phyloP scores from a whole-genome alignment of 2,329 filamentous ascomycete species.

The Chaetothyriales sp. region DNA sequence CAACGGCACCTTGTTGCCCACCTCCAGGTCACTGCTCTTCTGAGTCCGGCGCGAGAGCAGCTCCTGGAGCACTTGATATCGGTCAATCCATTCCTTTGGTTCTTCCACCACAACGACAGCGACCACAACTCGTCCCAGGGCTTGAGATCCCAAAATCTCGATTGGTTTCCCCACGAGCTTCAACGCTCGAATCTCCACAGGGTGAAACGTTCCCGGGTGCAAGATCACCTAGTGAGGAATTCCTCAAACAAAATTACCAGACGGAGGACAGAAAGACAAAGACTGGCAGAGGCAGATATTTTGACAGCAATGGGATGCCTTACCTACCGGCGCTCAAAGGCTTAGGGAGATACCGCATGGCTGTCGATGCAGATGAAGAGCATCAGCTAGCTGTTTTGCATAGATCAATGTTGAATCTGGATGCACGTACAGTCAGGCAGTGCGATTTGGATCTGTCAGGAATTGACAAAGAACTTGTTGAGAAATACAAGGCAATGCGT shows the following conservation, averaged over 20 bases:
- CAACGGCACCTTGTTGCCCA: no score
- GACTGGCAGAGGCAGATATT: conserved; percentile 9
- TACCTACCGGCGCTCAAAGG: conserved; percentile 14
- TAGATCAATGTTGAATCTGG: conserved; percentile 6
- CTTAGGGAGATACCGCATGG: conserved; percentile 14
- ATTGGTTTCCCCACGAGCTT: no score
- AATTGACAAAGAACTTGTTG: conserved; percentile 9
- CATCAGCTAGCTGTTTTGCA: conserved; percentile 12
- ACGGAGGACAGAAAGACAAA: background rate
- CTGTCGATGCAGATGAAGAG: conserved; percentile 11
- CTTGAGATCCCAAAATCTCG: background rate
- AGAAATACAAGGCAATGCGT: conserved; percentile 6
- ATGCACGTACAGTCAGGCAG: conserved; percentile 6
- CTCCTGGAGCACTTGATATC: no score
- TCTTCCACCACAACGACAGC: background rate
- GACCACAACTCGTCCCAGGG: background rate
- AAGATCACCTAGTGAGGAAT: background rate
- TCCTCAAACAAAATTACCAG: background rate
- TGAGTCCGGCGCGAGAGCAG: no score
- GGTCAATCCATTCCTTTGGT: background rate
- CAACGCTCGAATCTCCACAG: no score
- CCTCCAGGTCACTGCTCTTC: no score
- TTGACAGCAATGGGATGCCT: conserved; percentile 7
- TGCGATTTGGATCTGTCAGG: conserved; percentile 9
- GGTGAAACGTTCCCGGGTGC: background rate